Evolutionary conservation across 495 filamentous ascomycete genomes (phyloP), one percentile per base, ranked within the genome.

Genomic region (Hypoxylon trugodes): DNA sequence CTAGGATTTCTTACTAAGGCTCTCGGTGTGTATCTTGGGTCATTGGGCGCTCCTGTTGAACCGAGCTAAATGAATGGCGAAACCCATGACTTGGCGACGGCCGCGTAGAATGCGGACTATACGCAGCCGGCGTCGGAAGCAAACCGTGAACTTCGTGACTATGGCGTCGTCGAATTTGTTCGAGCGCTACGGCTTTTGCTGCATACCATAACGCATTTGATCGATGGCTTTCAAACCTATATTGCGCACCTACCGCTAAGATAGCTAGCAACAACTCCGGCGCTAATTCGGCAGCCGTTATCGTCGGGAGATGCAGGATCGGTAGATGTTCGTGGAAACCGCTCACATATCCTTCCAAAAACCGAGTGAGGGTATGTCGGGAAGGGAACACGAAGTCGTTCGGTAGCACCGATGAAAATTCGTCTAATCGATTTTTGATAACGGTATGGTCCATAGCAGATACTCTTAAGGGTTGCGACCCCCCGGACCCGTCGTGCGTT

Each of bases 181-280:
- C 79, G 8, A 77, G 65, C 2, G 81, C 80, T 21, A 86, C 81
- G 0, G 82, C 74, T 46, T 80, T 84, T 1, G 84, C 81, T 0
- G 88, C 88, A 72, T 90, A 87, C 76, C 89, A 92, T 5, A 92
- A 74, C 9, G 88, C 85, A 61, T 88, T 86, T 0, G 86, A 87
- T 30, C 85, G 78, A 42, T 83, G 82, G 36, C 84, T 87, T 62
- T 90, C 88, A 57, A 90, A 90, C 9, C 88, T 79, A 60, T 90
- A 91, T 35, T 87, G 83, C 2, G 88, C 88, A 5, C 88, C 88
- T 3, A 89, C 77, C 0, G 88, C 81, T 4, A 83, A 73, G 60
- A 90, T 85, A 0, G 87, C 84, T n/a, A 90, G 72, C 13, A 90
- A 68, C 9, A 90, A 71, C 56, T 88, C 86, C 4, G 85, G 75